These are phyloP conservation scores for Pulveroboletus frians DNA, from an alignment of 768 basidiomycete genomes.

Conservation along the genomic window DNA sequence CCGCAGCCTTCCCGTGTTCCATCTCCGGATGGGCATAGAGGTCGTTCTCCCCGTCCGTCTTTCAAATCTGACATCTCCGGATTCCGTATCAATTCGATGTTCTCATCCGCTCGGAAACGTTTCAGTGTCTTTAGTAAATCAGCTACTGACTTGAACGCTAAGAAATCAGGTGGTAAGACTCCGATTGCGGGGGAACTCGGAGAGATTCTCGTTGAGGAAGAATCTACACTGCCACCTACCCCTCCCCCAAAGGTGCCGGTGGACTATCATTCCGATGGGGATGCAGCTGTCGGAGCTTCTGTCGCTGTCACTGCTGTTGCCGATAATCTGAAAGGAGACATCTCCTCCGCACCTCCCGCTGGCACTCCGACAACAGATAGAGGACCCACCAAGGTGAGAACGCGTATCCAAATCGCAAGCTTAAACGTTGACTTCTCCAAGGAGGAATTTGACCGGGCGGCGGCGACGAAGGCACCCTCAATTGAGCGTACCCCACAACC, in stretches of 20 bases:
- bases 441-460: constrained; percentile 2
- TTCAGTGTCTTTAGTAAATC: constrained; percentile 54
- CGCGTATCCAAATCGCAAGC: background rate
- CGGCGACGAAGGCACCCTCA: constrained; percentile 9
- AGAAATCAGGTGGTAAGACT: constrained; percentile 32
- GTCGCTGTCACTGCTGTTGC: constrained; percentile 20
- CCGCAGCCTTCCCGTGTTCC: constrained; percentile 28
- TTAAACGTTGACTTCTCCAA: constrained; percentile 4
- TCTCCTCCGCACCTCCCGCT: constrained; percentile 1
- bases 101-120: constrained; percentile 51
- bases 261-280: constrained; percentile 28
- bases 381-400: constrained; percentile 13
- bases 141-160: constrained; percentile 16
- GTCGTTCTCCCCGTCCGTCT: constrained; percentile 42
- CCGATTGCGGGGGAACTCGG: constrained; percentile 64
- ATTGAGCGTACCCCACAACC: constrained; percentile 15
- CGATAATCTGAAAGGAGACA: constrained; percentile 6
- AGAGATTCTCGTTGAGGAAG: constrained; percentile 57
- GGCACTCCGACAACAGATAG: background rate
- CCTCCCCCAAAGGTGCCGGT: constrained; percentile 28
- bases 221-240: constrained; percentile 14
- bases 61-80: constrained; percentile 40
- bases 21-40: constrained; percentile 22
- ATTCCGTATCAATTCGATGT: constrained; percentile 36
- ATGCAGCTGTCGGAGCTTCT: constrained; percentile 14